phyloP scores from a whole-genome alignment of 192 early-diverging fungal genomes.

The Phycomyces blakesleeanus region DNA sequence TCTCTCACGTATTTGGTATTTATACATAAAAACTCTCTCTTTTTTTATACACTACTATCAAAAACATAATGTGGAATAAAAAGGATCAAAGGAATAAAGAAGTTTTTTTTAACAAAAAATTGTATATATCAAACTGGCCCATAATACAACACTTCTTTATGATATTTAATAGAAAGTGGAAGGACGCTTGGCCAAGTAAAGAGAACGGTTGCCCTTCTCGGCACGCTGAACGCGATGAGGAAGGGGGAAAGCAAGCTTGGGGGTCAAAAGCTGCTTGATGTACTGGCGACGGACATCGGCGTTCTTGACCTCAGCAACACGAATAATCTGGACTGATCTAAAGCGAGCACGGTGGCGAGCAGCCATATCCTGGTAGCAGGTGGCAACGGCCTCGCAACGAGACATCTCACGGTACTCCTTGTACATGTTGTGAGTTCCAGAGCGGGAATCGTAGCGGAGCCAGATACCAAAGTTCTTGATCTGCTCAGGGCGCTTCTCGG shows the following conservation, averaged over 20 bases:
- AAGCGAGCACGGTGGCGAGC: constrained; percentile 96
- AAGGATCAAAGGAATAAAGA: too few species aligned
- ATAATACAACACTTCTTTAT: too few species aligned
- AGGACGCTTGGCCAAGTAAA: constrained; percentile 91
- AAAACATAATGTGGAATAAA: too few species aligned
- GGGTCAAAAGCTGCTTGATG: constrained; percentile 92
- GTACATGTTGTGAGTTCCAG: constrained; percentile 99
- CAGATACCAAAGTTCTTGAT: constrained; percentile 99
- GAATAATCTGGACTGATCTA: constrained; percentile 96
- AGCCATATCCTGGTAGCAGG: constrained; percentile 95
- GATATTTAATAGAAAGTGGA: constrained; percentile 82
- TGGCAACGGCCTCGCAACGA: constrained; percentile 64
- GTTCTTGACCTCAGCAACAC: constrained; percentile 80
- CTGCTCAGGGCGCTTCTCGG: constrained; percentile 84
- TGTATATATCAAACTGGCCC: too few species aligned
- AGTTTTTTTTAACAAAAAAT: too few species aligned
- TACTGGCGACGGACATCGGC: constrained; percentile 93
- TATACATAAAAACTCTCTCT: too few species aligned
- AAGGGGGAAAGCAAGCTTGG: constrained; percentile 93
- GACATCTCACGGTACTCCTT: constrained; percentile 99
- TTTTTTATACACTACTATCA: too few species aligned
- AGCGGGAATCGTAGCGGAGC: constrained; percentile 99
- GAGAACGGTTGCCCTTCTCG: constrained; percentile 77
- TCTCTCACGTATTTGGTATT: too few species aligned
- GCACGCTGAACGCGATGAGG: constrained; percentile 89